Conservation (phyloP, 192 early-diverging fungal genomes). For the Neocallimastix lanati region DNA sequence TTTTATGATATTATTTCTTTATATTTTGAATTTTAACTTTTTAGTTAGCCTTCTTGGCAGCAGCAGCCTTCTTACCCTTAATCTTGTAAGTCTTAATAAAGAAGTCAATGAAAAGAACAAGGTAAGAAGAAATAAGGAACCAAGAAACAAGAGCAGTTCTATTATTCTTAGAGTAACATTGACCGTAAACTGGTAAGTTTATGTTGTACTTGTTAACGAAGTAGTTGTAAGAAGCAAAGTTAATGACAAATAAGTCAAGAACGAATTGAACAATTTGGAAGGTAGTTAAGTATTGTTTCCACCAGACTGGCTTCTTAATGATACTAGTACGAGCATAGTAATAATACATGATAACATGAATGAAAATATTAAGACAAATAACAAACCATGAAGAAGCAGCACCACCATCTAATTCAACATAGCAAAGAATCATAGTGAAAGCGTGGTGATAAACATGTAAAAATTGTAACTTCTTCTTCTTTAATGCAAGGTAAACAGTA, state of each 20-base stretch:
- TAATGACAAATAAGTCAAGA: slow-evolving; percentile 68
- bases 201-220: slow-evolving; percentile 10
- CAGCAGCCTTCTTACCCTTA: slow-evolving; percentile 20
- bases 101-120: slow-evolving; percentile 77
- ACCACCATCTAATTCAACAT: slow-evolving; percentile 49
- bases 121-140: slow-evolving; percentile 54
- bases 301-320: slow-evolving; percentile 53
- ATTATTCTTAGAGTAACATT: slow-evolving; percentile 52
- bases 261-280: slow-evolving; percentile 80
- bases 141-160: slow-evolving; percentile 64
- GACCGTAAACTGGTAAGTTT: background rate
- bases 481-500: slow-evolving; percentile 68
- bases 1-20: background rate
- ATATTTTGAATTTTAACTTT: background rate
- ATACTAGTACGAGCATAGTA: slow-evolving; percentile 63
- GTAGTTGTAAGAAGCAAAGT: slow-evolving; percentile 74
- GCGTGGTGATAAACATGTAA: slow-evolving; percentile 86
- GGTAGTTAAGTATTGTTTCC: slow-evolving; percentile 82
- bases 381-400: background rate
- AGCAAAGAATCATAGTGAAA: slow-evolving; percentile 77
- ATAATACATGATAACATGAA: slow-evolving; percentile 26
- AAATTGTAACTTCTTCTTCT: slow-evolving; percentile 74
- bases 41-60: background rate
- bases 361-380: background rate
- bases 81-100: slow-evolving; percentile 57